Base-by-base conservation (phyloP, 805 yeast species). In the Cyberlindnera americana region DNA sequence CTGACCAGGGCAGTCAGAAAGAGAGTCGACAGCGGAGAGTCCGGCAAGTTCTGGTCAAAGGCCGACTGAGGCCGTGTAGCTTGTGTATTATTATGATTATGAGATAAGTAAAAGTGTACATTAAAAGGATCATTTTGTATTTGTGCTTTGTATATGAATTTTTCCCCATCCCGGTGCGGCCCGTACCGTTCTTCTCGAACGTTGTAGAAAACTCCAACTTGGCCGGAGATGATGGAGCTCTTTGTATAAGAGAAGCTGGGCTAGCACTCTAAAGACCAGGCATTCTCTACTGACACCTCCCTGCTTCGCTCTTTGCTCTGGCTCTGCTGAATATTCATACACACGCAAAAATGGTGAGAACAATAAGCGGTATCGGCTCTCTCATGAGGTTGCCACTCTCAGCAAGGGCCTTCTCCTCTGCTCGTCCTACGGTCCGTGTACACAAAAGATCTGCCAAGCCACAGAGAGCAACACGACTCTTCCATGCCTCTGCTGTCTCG, bases 401-500 rank as follows among this genome's bases (percentile, higher is more conserved):
- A 8, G 32, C 29, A 32, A 37, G 43, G 29, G 35, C 37, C 21
- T 33, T 30, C 41, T 35, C 40, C 40, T 27, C 40, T 25, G 27
- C 28, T 16, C 38, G 36, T 9, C 33, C 37, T 19, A 17, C 26
- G 14, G 6, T 15, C 3, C 35, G 35, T 16, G 21, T 33, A 17
- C n/a, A 31, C 38, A 19, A 21, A 9, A 32, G 37, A 36, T 10
- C 28, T 19, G 16, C 28, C 27, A 33, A 28, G 24, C 4, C 34
- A 22, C 35, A 33, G 29, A 31, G 34, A 22, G 22, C 17, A n/a
- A 24, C 35, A 23, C 35, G 47, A 41, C 23, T 17, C 3, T 79
- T 79, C 58, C 84, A 77, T 47, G 49, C 73, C 1, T 57, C 76
- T 2, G 38, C 48, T 5, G 37, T 47, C 8, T 27, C 46, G 2